phyloP scores from a whole-genome alignment of 352 stramenopile genomes.

The Phytopythium litorale region DNA sequence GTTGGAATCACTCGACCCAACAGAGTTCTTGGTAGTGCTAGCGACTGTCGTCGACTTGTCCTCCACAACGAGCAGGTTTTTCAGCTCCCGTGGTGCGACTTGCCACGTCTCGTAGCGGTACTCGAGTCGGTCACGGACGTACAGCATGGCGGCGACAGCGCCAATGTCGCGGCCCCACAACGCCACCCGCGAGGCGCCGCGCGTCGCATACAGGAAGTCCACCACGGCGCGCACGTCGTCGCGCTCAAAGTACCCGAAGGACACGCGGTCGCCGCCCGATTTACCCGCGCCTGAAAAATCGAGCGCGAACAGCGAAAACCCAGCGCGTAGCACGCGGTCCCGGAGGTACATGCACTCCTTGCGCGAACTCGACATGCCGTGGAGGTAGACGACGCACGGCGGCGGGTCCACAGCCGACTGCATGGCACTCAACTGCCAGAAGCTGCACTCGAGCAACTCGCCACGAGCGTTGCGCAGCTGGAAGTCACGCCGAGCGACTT shows the following conservation, averaged over 20 bases:
- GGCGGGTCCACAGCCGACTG: not conserved
- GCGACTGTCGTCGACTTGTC: constrained; percentile 18
- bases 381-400: constrained; percentile 73
- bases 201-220: constrained; percentile 64
- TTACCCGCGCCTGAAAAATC: constrained; percentile 67
- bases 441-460: constrained; percentile 64
- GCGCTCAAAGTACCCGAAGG: constrained; percentile 69
- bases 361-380: constrained; percentile 74
- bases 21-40: not conserved
- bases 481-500: constrained; percentile 56
- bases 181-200: constrained; percentile 41
- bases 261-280: constrained; percentile 61
- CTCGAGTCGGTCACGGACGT: constrained; percentile 34
- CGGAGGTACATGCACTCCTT: constrained; percentile 75
- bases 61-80: constrained; percentile 45
- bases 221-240: constrained; percentile 54
- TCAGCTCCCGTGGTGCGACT: constrained; percentile 29
- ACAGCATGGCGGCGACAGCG: constrained; percentile 44
- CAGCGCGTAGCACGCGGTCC: constrained; percentile 38
- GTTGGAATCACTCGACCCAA: not conserved
- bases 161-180: constrained; percentile 72
- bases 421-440: constrained; percentile 39
- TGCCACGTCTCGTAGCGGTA: constrained; percentile 49
- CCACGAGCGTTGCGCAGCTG: constrained; percentile 42
- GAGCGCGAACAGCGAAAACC: constrained; percentile 72